Base-by-base conservation (phyloP, 768 basidiomycete genomes). In the Dioszegia crocea region DNA sequence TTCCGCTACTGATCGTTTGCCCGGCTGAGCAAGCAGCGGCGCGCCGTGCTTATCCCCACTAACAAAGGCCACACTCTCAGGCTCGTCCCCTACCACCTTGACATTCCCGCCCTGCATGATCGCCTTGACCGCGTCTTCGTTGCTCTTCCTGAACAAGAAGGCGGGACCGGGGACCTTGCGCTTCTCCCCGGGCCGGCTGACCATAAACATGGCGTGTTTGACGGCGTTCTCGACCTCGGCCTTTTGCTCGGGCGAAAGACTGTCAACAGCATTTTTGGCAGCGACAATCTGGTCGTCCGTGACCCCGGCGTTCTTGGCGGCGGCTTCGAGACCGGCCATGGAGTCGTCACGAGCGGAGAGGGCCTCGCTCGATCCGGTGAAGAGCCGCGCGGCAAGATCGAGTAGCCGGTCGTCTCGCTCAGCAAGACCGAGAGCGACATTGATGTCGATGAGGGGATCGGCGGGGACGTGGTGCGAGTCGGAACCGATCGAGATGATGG, bases 131-230 rank as follows among this genome's bases (percentile, higher is more conserved):
- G 54, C 21, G 6, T 30, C 52, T 23, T 52, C 39, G 38, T 54
- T 21, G 27, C 44, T 26, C 54, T 44, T 31, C 36, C 27, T 44
- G 21, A 21, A 39, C 12, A 56, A 27, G 41, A 26, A 56, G 17
- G 54, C 41, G 14, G 54, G 54, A 14, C 54, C 54, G 29, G 54
- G 54, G 14, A 39, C 23, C 9, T 23, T 40, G 23, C 51, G 51
- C 51, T 53, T 53, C 24, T 53, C 19, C 12, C 36, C 53, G 26
- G 60, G 59, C 27, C 61, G 46, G 40, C 47, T 60, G 19, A 58
- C 70, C 64, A 39, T 55, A 40, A 33, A 46, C 27, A 54, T 69
- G 47, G 59, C 47, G 43, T 24, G 57, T 49, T 51, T 63, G 40
- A 40, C 52, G 38, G 57, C 52, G 31, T 46, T 63, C 31, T 55